Conservation (phyloP, 2,329 filamentous ascomycete genomes). For the Fonsecaea monophora region DNA sequence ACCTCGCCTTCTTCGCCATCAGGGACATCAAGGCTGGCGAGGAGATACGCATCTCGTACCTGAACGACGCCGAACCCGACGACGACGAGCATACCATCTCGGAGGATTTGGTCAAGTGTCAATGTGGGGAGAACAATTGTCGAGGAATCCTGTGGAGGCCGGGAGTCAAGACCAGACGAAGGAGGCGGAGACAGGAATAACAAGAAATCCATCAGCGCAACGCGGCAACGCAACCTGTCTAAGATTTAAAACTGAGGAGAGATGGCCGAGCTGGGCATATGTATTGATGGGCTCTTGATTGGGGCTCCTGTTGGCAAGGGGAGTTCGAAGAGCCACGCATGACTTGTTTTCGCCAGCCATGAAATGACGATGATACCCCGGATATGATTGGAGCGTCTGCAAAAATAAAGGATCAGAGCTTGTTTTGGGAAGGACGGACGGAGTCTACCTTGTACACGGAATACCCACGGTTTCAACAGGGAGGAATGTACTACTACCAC, state of each 20-base stretch:
- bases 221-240: background rate
- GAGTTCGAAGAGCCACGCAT: too few species aligned
- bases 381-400: too few species aligned
- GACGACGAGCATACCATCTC: constrained; percentile 39
- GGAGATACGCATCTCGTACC: constrained; percentile 58
- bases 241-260: background rate
- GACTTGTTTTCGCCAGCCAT: too few species aligned
- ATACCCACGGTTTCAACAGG: too few species aligned
- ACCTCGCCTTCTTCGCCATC: constrained; percentile 56
- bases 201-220: background rate
- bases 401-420: too few species aligned
- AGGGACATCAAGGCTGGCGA: constrained; percentile 50
- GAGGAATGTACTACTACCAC: too few species aligned
- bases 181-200: constrained; percentile 20
- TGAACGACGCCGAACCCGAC: constrained; percentile 19
- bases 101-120: constrained; percentile 50
- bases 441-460: too few species aligned
- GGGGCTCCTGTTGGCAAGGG: too few species aligned
- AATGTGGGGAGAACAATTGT: constrained; percentile 53
- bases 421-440: too few species aligned
- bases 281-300: too few species aligned
- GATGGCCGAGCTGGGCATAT: background rate
- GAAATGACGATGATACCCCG: too few species aligned
- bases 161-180: constrained; percentile 25
- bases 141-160: constrained; percentile 52